Evolutionary conservation across 345 rosid genomes (phyloP), one percentile per base, ranked within the genome.

Genomic region (Acer negundo): DNA sequence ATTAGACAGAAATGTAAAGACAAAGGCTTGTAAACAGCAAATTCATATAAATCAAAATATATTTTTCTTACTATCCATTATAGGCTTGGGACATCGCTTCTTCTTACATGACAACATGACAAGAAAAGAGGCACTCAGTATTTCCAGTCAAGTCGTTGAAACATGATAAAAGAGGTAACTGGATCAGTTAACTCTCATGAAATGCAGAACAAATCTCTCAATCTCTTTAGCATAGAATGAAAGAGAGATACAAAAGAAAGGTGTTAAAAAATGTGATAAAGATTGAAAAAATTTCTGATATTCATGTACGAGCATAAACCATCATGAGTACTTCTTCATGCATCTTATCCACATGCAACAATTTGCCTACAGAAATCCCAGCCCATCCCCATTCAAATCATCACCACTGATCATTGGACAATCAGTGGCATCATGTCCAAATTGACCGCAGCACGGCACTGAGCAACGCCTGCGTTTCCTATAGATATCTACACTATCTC

Each of bases 401-500:
- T 86, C 84, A 70, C 85, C 81, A 75, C 76, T 76, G 75, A 85
- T 75, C 49, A 82, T 16, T 59, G 87, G 85, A 80, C 89, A 88
- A 38, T 87, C 88, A 16, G 87, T 40, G 6, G 84, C 80, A 35
- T 89, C 90, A 59, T 87, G 88, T 56, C 83, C 89, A 75, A 85
- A 87, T 69, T 84, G 89, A 69, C 83, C 87, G 49, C 86, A 86
- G 72, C 86, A 83, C 17, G 90, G 82, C 47, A 83, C 82, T 1
- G 87, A 84, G 71, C 80, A 84, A 16, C 80, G 87, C 80, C 87
- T 86, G 59, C 85, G 76, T 38, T 82, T 89, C 66, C 85, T 69
- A 35, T 79, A 72, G 4, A 79, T 62, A 65, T 91, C 90, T 9
- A 70, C 38, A 4, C 83, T 82, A 67, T 86, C 84, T 78, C 90